phyloP scores from a whole-genome alignment of 2,329 filamentous ascomycete genomes.

The Beauveria varroae region DNA sequence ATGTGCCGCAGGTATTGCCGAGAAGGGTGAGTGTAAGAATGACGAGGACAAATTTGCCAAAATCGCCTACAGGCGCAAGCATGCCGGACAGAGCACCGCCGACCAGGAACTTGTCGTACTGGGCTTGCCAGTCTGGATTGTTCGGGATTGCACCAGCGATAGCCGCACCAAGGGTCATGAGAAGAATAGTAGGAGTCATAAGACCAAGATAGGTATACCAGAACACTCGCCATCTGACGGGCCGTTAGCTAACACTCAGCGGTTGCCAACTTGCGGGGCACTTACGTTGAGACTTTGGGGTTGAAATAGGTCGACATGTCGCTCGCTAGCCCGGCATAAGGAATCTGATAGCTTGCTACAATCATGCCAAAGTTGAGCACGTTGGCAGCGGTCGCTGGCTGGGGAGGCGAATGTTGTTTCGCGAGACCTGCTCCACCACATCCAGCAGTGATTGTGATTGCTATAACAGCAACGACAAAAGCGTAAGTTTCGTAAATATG shows the following conservation, averaged over 20 bases:
- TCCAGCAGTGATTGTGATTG: slow-evolving; percentile 47
- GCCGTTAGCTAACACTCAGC: neutral
- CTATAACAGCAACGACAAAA: slow-evolving; percentile 47
- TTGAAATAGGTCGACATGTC: slow-evolving; percentile 56
- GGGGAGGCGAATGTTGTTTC: slow-evolving; percentile 35
- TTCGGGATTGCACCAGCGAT: slow-evolving; percentile 52
- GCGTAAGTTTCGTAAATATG: slow-evolving; percentile 52
- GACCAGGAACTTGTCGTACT: slow-evolving; percentile 44
- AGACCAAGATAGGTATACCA: slow-evolving; percentile 51
- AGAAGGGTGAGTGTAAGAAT: slow-evolving; percentile 49
- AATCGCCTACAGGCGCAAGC: slow-evolving; percentile 48
- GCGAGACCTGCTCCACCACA: slow-evolving; percentile 42
- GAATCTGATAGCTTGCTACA: slow-evolving; percentile 56
- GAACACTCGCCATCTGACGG: slow-evolving; percentile 37
- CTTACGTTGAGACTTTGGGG: slow-evolving; percentile 44
- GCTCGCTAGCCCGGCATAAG: slow-evolving; percentile 51
- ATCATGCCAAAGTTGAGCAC: slow-evolving; percentile 53
- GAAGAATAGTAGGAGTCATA: slow-evolving; percentile 44
- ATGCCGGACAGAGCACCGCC: slow-evolving; percentile 55
- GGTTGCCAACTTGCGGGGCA: neutral
- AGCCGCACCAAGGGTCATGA: slow-evolving; percentile 58
- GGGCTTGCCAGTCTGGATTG: slow-evolving; percentile 44
- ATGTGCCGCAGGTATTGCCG: slow-evolving; percentile 51
- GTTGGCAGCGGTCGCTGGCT: slow-evolving; percentile 34
- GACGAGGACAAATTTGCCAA: slow-evolving; percentile 55